Evolutionary conservation across 2,329 filamentous ascomycete genomes (phyloP), one percentile per base, ranked within the genome.

Genomic region (Trichoderma polysporum): DNA sequence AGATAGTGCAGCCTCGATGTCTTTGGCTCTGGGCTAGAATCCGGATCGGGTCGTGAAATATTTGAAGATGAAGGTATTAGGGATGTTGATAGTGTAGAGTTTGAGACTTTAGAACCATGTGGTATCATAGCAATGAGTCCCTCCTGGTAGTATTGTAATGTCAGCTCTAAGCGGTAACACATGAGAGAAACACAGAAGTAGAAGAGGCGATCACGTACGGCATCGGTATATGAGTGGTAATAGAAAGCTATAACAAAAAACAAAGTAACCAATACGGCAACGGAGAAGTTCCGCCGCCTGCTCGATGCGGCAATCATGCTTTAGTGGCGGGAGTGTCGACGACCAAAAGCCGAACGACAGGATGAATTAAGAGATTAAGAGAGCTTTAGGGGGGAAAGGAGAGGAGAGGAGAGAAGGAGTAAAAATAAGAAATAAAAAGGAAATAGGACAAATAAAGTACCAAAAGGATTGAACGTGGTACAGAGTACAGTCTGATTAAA

Each of bases 1-100:
- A 81, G 66, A 60, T 78, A 80, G 67, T 81, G 79, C 31, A 81
- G 73, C 54, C 70, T 70, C 15, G 78, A 78, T 4, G 71, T 75
- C 49, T 61, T 68, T 31, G 35, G 19, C 15, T 39, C 37, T 15
- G 19, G 27, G 8, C 12, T 4, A 31, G 31, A 29, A 8, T 60
- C 47, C 6, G 35, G 17, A 22, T 17, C 29, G 6, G n/a, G 1
- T 25, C 25, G n/a, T 8, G 54, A 39, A 7, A 49, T 31, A 15
- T 60, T 22, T 15, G 13, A 41, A n/a, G 17, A 33, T n/a, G 31
- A 15, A 7, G 62, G 39, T 19, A 12, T 25, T 15, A 49, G 37
- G 19, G 47, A 45, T n/a, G 56, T 12, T 27, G 47, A 45, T 35
- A 35, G n/a, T 49, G 27, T 50, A 19, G 47, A 33, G 33, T 33